Conservation (phyloP, 495 filamentous ascomycete genomes). For the Penicillium bovifimosum region DNA sequence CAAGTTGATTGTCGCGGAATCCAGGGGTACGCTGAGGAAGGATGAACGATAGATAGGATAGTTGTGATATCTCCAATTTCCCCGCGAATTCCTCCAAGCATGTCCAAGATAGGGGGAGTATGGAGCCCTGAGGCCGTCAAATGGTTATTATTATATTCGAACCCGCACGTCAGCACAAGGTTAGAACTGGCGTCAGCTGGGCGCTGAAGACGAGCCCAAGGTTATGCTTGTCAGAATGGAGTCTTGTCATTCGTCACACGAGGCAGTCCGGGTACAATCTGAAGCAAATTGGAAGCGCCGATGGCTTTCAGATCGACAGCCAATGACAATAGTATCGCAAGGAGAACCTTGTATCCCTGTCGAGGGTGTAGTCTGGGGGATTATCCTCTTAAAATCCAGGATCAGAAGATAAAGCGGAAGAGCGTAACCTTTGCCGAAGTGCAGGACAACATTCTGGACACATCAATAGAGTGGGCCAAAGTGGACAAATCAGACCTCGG, state of each 20-base stretch:
- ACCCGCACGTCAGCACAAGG: slow-evolving; percentile 14
- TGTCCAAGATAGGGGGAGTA: slow-evolving; percentile 9
- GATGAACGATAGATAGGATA: not conserved
- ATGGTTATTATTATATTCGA: slow-evolving; percentile 1
- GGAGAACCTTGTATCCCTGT: slow-evolving; percentile 19
- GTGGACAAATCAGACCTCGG: slow-evolving; percentile 14
- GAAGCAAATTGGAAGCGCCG: slow-evolving; percentile 29
- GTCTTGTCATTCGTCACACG: slow-evolving; percentile 20
- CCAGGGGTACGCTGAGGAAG: slow-evolving; percentile 10
- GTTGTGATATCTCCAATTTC: slow-evolving; percentile 24
- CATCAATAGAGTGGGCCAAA: slow-evolving; percentile 15
- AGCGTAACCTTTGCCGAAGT: not conserved
- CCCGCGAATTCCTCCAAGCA: slow-evolving; percentile 15
- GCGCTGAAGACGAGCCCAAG: slow-evolving; percentile 9
- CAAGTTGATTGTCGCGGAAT: slow-evolving; percentile 11
- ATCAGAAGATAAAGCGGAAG: not conserved
- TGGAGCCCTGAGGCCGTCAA: slow-evolving; percentile 7
- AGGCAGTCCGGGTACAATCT: slow-evolving; percentile 16
- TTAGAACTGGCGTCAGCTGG: slow-evolving; percentile 12
- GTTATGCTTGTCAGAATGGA: slow-evolving; percentile 9
- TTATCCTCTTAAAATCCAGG: not conserved
- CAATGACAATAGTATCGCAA: slow-evolving; percentile 16
- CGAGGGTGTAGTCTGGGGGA: not conserved
- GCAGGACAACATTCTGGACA: not conserved
- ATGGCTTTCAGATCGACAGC: slow-evolving; percentile 22